Evolutionary conservation across 148 eudicot species (phyloP).

Genomic region (Hydrangea macrophylla): DNA sequence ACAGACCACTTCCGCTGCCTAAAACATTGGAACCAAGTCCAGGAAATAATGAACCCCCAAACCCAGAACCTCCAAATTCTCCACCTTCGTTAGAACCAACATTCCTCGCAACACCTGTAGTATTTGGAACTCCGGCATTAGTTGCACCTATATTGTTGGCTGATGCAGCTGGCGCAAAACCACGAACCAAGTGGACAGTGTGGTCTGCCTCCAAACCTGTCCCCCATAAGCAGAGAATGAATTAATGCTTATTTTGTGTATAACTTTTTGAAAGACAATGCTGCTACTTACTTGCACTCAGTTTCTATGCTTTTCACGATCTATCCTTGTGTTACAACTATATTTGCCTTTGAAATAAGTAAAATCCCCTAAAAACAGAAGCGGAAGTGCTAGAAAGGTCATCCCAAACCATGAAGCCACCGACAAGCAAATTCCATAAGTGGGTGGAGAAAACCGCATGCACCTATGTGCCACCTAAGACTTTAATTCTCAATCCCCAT

Average conservation of each 20-base stretch:
- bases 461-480: too few relatives aligned
- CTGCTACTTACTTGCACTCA: neutral
- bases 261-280: neutral
- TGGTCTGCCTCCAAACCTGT: conserved; percentile 56
- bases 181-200: conserved; percentile 60
- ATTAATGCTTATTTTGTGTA: neutral
- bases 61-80: conserved; percentile 34
- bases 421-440: too few relatives aligned
- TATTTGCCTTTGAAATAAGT: neutral
- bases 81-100: conserved; percentile 23
- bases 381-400: too few relatives aligned
- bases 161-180: conserved; percentile 40
- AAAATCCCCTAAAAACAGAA: neutral
- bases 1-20: conserved; percentile 19
- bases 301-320: neutral
- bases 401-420: too few relatives aligned
- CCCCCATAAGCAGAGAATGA: conserved; percentile 1
- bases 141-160: conserved; percentile 19
- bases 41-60: conserved; percentile 30
- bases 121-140: conserved; percentile 26
- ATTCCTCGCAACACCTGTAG: conserved; percentile 22
- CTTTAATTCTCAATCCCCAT: too few relatives aligned
- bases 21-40: conserved; percentile 23
- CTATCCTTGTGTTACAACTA: neutral
- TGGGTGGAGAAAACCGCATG: too few relatives aligned